Base-by-base conservation (phyloP, 345 rosid species). In the Acer campestre region DNA sequence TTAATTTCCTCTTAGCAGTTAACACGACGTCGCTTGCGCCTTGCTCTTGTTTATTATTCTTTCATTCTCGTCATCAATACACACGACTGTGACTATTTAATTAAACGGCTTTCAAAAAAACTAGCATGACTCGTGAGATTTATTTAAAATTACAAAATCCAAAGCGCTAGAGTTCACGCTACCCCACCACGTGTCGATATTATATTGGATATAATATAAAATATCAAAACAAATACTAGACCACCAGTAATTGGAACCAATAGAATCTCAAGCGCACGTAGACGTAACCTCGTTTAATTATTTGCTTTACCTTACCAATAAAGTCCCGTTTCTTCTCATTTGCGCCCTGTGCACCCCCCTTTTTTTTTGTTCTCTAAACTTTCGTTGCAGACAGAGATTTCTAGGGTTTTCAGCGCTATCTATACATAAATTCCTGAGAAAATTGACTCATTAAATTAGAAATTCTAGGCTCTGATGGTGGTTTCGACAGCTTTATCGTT, bases 321-420 rank as follows among this genome's bases (percentile, higher is more conserved):
- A 73, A 80, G 71, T 59, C 63, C 62, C 62, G 51, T 79, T 71
- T 29, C 78, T 65, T 56, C 76, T 73, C 62, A 10, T 77, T 73
- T 75, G 6, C 49, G 31, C 68, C 4, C 44, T 20, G 17, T 18
- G 23, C 75, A 66, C 76, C 18, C 22, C 63, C 12, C 27, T n/a
- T 20, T 59, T 1, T 59, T 59, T 59, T 56, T n/a, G 6, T 1
- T 84, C 81, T 27, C 61, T 35, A 75, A 72, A 48, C 48, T 74
- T 71, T 35, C 23, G 68, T 70, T 77, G 68, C 85, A 70, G 75
- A 46, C 62, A 23, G 68, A 68, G 61, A 76, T 77, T 86, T 76
- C 83, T 80, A 73, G 84, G 85, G 90, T 86, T 89, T 85, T 77
- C 82, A 69, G 67, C 42, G 46, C 38, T 9, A 42, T 22, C 17